Base-by-base conservation (phyloP, 495 filamentous ascomycete species). In the Penicillium atrosanguineum region DNA sequence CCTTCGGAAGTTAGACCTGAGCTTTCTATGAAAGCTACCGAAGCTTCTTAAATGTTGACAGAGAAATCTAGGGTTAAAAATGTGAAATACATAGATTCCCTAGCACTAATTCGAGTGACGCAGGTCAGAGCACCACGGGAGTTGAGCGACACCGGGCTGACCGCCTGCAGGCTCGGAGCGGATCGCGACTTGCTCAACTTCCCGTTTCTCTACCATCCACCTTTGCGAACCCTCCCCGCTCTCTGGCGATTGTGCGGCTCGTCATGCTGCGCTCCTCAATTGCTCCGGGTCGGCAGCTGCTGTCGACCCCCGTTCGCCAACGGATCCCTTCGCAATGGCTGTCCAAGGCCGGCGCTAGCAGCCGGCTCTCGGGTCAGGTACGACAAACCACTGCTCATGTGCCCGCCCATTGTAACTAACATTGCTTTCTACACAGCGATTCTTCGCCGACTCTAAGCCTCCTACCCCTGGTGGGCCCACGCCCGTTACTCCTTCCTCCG, bases 191-290 rank as follows among this genome's bases (percentile, higher is more conserved):
- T 70, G 73, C 68, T 65, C 67, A 50, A 67, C 58, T 67, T 71
- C 68, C 56, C 61, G 63, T 65, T 66, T 63, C 50, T 52, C 66
- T 64, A 67, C 66, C 69, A 69, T 63, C 61, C 59, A 67, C 60
- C 56, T 55, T 58, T 60, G 49, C 50, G 44, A 61, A 61, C 53
- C 56, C 66, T 53, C 68, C 61, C 60, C 62, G 61, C 53, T 53
- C 50, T 51, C 62, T 62, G 66, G 64, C 67, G 69, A 73, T 70
- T 67, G 68, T 71, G 75, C 67, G 64, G 75, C 71, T 67, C 69
- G 68, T 65, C 61, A 78, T 78, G 75, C 75, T 78, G 74, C 74
- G 75, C 67, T 73, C 69, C 49, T 75, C 74, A 61, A 67, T 75
- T 70, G 59, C 69, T 57, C 68, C 69, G 62, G 67, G 71, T 61